Evolutionary conservation across 1,139 yeast genomes (phyloP).

Genomic region (Yamadazyma siamensis): DNA sequence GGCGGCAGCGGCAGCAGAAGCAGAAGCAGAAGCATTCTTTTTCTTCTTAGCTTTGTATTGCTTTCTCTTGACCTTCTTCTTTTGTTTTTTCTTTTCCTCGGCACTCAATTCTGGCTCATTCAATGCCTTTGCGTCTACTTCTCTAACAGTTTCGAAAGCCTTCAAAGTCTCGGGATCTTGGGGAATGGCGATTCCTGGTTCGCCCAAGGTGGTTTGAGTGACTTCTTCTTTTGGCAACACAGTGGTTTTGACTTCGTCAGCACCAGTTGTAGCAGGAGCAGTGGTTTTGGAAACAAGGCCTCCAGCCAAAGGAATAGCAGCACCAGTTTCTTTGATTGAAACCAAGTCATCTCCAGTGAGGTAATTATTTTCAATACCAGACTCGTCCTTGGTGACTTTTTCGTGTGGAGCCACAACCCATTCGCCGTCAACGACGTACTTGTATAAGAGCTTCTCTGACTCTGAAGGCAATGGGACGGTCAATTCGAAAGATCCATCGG

Average conservation of each 20-base stretch:
- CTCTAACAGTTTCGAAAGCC: slow-evolving; percentile 34
- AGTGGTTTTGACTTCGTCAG: slow-evolving; percentile 40
- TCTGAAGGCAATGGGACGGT: slow-evolving; percentile 50
- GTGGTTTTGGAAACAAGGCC: slow-evolving; percentile 25
- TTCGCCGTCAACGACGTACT: slow-evolving; percentile 72
- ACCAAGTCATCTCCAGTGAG: slow-evolving; percentile 42
- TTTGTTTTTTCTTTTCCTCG: slow-evolving; percentile 43
- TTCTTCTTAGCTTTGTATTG: slow-evolving; percentile 47
- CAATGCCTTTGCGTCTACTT: slow-evolving; percentile 45
- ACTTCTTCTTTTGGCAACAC: slow-evolving; percentile 55
- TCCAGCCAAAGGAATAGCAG: slow-evolving; percentile 60
- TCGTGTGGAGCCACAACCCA: slow-evolving; percentile 55
- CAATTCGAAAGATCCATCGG: slow-evolving; percentile 58
- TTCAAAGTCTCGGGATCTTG: slow-evolving; percentile 35
- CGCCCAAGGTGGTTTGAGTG: slow-evolving; percentile 49
- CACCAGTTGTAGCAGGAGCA: slow-evolving; percentile 13
- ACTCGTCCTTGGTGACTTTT: slow-evolving; percentile 41
- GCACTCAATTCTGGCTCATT: slow-evolving; percentile 33
- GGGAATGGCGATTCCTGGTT: slow-evolving; percentile 53
- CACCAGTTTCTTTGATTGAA: slow-evolving; percentile 23
- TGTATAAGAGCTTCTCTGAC: slow-evolving; percentile 50
- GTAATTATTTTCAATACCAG: slow-evolving; percentile 63
- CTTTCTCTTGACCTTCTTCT: slow-evolving; percentile 47
- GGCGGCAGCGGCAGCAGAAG: slow-evolving; percentile 21
- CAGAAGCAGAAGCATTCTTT: slow-evolving; percentile 39